Evolutionary conservation across 805 yeast species (phyloP), one percentile per base, ranked within the genome.

Genomic region (Yamadazyma sp.): DNA sequence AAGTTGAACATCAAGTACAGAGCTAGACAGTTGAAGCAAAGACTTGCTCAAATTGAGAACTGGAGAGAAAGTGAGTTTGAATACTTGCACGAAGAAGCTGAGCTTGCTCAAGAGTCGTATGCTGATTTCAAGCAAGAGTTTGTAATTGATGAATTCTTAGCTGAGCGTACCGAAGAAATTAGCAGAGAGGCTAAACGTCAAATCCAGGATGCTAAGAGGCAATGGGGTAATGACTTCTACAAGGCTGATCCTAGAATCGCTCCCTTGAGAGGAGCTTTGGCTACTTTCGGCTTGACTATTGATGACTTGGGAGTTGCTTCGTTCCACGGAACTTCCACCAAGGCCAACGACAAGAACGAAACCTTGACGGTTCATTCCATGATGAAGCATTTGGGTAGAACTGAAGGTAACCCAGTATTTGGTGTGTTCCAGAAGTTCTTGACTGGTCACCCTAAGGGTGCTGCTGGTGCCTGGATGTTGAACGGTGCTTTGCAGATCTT

Each of bases 401-500:
- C 95, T 40, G 89, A 86, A 71, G 99, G 99, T 71, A 95, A 93
- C 72, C 95, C 99, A 47, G 90, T 95, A 34, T 75, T 84, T 53
- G 97, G 98, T 78, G 95, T 93, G 39, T 91, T 95, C 95, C 99
- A 93, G 72, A 93, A 93, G 71, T 93, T 78, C 80, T 79, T 93
- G 60, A 93, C 99, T 55, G 99, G 99, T 71, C 99, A 93, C 75
- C 99, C 99, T 56, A 93, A 93, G 85, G 99, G 99, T 79, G 99
- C 99, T 55, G 99, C 99, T 41, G 99, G 97, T 77, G 98, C 99
- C 42, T 93, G 99, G 99, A 93, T 93, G 99, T 71, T 93, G 78
- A 95, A 93, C 67, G 99, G 99, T 69, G 96, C 88, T 41, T 71
- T 93, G 52, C 99, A 93, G 74, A 82, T 90, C 52, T 74, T 93